A percentile compares a stretch with the other conserved stretches of the same genome.
Evolutionary conservation across 2,329 filamentous ascomycete species (phyloP).

Genomic region (Epichloe amarillans): DNA sequence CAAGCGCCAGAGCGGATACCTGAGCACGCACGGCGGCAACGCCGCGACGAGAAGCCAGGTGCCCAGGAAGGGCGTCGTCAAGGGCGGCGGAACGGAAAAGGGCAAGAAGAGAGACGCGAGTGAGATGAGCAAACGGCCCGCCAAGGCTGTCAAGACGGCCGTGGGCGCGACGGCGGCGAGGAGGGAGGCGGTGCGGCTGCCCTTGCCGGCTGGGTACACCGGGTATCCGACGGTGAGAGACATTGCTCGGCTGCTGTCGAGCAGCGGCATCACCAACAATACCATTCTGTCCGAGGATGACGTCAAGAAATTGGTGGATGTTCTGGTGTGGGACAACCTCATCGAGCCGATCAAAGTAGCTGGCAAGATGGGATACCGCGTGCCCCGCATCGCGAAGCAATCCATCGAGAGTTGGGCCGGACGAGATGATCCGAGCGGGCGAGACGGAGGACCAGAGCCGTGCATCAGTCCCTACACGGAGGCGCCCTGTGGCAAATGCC

Average conservation of each 20-base stretch:
- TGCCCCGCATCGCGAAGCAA: constrained; percentile 35
- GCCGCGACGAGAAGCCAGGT: constrained; percentile 24
- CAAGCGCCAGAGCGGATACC: constrained; percentile 57
- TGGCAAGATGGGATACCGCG: constrained; percentile 38
- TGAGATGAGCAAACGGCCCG: constrained; percentile 21
- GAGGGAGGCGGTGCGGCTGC: constrained; percentile 30
- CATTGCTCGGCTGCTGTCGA: constrained; percentile 62
- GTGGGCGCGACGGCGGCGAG: constrained; percentile 5
- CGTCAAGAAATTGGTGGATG: constrained; percentile 73
- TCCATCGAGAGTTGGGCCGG: constrained; percentile 27
- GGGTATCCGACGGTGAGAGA: constrained; percentile 70
- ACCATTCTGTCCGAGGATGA: constrained; percentile 59
- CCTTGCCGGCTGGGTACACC: constrained; percentile 52
- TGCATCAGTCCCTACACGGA: constrained; percentile 67
- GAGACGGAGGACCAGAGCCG: constrained; percentile 27
- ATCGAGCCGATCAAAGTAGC: constrained; percentile 51
- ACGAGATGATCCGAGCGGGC: constrained; percentile 22
- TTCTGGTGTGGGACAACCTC: constrained; percentile 78
- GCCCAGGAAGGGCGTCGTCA: constrained; percentile 44
- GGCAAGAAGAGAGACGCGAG: constrained; percentile 38
- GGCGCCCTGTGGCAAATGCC: constrained; percentile 80
- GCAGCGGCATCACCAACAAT: constrained; percentile 56
- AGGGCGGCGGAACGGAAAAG: constrained; percentile 28
- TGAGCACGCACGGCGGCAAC: constrained; percentile 24
- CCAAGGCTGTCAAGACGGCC: constrained; percentile 15